A percentile compares a stretch with the other conserved stretches of the same genome.
Evolutionary conservation across 148 eudicot genomes (phyloP).

Genomic region (Diospyros kaki): DNA sequence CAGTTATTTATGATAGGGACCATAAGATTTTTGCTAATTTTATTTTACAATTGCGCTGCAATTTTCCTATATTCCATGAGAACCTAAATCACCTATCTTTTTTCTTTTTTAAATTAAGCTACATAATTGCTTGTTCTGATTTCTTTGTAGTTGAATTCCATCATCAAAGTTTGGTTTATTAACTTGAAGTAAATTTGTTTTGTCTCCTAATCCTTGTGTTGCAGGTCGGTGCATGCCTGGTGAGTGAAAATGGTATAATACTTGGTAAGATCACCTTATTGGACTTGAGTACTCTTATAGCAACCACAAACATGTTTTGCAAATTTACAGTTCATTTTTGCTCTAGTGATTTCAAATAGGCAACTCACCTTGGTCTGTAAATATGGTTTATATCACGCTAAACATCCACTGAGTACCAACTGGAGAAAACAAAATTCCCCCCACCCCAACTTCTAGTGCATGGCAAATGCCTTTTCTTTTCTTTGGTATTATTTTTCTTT

Average conservation of each 20-base stretch:
- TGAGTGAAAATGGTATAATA: conserved; percentile 71
- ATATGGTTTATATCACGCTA: neutral
- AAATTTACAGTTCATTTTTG: neutral
- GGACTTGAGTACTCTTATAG: neutral
- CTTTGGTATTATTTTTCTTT: too few relatives aligned
- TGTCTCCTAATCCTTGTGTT: conserved; percentile 13
- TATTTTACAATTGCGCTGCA: neutral
- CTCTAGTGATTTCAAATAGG: neutral
- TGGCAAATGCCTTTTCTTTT: too few relatives aligned
- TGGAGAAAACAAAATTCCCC: neutral
- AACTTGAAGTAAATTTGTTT: neutral
- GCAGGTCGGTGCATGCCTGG: conserved; percentile 85
- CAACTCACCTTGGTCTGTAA: neutral
- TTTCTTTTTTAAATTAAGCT: neutral
- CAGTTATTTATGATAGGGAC: neutral
- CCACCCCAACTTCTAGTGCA: too few relatives aligned
- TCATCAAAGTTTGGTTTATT: neutral
- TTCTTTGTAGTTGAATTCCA: neutral
- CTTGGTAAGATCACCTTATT: conserved; percentile 45
- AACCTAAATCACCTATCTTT: neutral
- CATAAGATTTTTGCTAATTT: neutral
- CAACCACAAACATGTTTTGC: neutral
- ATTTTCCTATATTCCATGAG: neutral
- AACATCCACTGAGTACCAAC: neutral
- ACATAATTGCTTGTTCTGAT: neutral